Conservation (phyloP, 2,329 filamentous ascomycete genomes). For the Colletotrichum shisoi region DNA sequence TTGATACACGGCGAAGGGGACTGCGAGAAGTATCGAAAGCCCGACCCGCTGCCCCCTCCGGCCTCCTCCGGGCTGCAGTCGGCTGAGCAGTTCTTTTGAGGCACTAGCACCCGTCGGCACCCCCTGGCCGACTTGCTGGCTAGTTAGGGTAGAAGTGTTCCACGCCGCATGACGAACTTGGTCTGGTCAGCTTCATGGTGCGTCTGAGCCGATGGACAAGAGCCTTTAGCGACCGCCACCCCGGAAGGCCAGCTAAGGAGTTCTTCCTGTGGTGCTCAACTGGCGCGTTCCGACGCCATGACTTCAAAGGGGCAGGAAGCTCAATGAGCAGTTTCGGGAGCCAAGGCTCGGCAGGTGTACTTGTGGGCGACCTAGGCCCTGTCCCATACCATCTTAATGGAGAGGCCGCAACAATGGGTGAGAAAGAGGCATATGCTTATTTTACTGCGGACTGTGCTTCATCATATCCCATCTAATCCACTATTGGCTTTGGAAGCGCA, state of each 20-base stretch:
- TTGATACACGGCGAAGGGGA: neutral
- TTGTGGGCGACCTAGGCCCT: neutral
- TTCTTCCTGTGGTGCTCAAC: neutral
- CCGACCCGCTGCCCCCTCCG: neutral
- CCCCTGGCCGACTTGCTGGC: no score
- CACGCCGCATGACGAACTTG: neutral
- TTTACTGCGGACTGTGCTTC: neutral
- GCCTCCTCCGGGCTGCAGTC: neutral
- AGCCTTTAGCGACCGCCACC: neutral
- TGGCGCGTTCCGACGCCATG: conserved; percentile 32
- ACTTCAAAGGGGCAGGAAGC: conserved; percentile 15
- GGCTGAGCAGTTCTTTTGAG: neutral
- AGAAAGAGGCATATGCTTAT: conserved; percentile 9
- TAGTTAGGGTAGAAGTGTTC: neutral
- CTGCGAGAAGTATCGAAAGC: neutral
- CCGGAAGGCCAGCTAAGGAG: neutral
- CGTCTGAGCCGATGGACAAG: neutral
- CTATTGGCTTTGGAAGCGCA: conserved; percentile 33
- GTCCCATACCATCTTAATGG: conserved; percentile 23
- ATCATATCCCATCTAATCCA: neutral
- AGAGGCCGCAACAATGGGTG: neutral
- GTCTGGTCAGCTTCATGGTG: neutral
- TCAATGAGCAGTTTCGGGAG: neutral
- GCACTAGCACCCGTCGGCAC: neutral
- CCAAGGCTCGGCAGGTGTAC: neutral